Percentiles rank a stretch among this genome's conserved stretches.
Evolutionary conservation across 1,284 basidiomycete species (phyloP).

Genomic region (Coniophora puteana): DNA sequence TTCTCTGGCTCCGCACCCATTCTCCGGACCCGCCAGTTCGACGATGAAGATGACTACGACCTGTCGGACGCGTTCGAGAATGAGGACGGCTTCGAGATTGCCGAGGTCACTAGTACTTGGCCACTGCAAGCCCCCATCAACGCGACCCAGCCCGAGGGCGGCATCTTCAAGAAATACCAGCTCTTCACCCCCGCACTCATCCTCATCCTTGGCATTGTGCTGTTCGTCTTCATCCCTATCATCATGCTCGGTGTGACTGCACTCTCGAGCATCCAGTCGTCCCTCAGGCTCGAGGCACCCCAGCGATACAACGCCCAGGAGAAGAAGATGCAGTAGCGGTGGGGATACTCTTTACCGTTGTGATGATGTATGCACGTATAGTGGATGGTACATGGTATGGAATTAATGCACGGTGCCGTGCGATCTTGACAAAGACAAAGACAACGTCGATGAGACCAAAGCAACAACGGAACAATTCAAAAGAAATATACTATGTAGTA

Average conservation of each 20-base stretch:
- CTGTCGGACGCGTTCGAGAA: conserved; percentile 16
- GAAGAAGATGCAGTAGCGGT: conserved; percentile 72
- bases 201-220: conserved; percentile 58
- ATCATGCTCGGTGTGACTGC: conserved; percentile 64
- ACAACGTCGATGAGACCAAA: too few relatives aligned
- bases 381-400: too few relatives aligned
- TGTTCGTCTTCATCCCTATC: conserved; percentile 73
- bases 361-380: conserved; percentile 11
- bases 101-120: too few relatives aligned
- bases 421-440: too few relatives aligned
- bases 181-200: conserved; percentile 81
- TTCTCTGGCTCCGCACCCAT: conserved; percentile 51
- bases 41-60: too few relatives aligned
- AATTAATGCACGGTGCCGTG: too few relatives aligned
- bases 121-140: conserved; percentile 21
- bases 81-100: too few relatives aligned
- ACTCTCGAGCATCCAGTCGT: conserved; percentile 75
- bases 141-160: conserved; percentile 39
- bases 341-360: conserved; percentile 14
- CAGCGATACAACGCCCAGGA: conserved; percentile 66
- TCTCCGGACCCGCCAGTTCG: conserved; percentile 36
- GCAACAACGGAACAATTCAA: too few relatives aligned
- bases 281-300: conserved; percentile 57
- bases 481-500: neutral
- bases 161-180: conserved; percentile 71